Percentiles rank a stretch among this genome's conserved stretches.
These are phyloP conservation scores for Aspergillus indologenus DNA, from an alignment of 495 filamentous ascomycete species.

Conservation along the genomic window DNA sequence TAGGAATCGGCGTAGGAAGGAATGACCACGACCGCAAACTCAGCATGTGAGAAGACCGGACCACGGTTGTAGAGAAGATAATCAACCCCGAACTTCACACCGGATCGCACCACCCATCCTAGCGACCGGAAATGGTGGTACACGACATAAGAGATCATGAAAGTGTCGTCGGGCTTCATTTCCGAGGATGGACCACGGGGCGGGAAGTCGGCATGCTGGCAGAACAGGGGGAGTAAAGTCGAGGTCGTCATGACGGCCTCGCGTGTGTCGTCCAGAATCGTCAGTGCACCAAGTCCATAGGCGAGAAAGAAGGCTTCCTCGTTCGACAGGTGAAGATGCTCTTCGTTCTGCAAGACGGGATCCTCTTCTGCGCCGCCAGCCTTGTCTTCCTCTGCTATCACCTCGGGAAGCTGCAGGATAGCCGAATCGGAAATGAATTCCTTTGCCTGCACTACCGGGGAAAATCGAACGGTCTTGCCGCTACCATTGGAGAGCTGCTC, in stretches of 20 bases:
- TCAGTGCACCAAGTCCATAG: slow-evolving; percentile 77
- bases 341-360: slow-evolving; percentile 61
- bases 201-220: slow-evolving; percentile 68
- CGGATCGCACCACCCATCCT: slow-evolving; percentile 92
- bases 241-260: slow-evolving; percentile 35
- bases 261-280: slow-evolving; percentile 57
- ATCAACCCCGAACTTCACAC: slow-evolving; percentile 93
- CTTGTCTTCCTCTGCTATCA: slow-evolving; percentile 26
- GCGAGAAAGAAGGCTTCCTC: slow-evolving; percentile 92
- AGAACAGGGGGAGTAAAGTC: slow-evolving; percentile 60
- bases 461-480: slow-evolving; percentile 63
- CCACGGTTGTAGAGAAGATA: slow-evolving; percentile 94
- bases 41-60: slow-evolving; percentile 88
- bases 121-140: slow-evolving; percentile 97
- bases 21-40: slow-evolving; percentile 81
- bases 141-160: slow-evolving; percentile 79
- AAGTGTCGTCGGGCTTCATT: slow-evolving; percentile 70
- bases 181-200: slow-evolving; percentile 33
- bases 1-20: slow-evolving; percentile 75
- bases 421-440: slow-evolving; percentile 50
- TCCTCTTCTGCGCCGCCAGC: slow-evolving; percentile 16
- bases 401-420: slow-evolving; percentile 23
- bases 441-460: slow-evolving; percentile 56
- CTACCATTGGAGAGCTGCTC: slow-evolving; percentile 22
- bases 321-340: slow-evolving; percentile 84